A percentile compares a stretch with the other conserved stretches of the same genome.
These are phyloP conservation scores for Russula virescens DNA, from an alignment of 768 basidiomycete genomes.

Conservation along the genomic window DNA sequence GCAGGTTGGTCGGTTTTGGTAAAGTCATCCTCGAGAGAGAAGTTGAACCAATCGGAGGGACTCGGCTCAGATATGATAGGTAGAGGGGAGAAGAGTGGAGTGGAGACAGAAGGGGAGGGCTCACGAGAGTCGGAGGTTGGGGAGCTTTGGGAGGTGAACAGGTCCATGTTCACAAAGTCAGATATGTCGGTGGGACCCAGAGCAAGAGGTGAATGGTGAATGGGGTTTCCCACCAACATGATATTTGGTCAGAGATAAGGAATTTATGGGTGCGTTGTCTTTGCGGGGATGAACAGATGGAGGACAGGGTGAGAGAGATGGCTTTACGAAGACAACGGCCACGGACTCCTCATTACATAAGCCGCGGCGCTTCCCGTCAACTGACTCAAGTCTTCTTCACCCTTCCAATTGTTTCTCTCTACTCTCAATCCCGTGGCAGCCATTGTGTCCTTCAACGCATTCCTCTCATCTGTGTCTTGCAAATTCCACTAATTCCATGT, in stretches of 20 bases:
- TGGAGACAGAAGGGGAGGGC: conserved; percentile 21
- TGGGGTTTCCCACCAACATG: conserved; percentile 18
- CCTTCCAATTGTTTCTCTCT: conserved; percentile 1
- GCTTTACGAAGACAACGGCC: background rate
- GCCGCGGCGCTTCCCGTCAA: background rate
- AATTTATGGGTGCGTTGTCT: background rate
- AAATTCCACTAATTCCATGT: background rate
- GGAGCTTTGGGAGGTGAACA: conserved; percentile 15
- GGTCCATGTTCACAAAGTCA: conserved; percentile 25
- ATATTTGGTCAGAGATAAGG: background rate
- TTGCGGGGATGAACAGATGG: conserved; percentile 10
- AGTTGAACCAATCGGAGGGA: conserved; percentile 26
- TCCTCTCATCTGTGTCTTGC: background rate
- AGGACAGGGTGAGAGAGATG: conserved; percentile 16
- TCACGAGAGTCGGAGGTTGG: conserved; percentile 22
- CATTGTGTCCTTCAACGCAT: background rate
- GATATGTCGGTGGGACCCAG: conserved; percentile 17
- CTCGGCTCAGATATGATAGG: conserved; percentile 17
- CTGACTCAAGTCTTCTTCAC: background rate
- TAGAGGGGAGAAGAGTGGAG: conserved; percentile 21
- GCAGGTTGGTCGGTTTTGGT: conserved; percentile 29
- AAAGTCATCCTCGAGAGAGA: conserved; percentile 31
- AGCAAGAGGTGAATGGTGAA: conserved; percentile 14
- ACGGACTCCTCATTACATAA: conserved; percentile 12
- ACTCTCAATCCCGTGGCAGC: background rate